Evolutionary conservation across 2,329 filamentous ascomycete genomes (phyloP).

Genomic region (Colletotrichum magnum): DNA sequence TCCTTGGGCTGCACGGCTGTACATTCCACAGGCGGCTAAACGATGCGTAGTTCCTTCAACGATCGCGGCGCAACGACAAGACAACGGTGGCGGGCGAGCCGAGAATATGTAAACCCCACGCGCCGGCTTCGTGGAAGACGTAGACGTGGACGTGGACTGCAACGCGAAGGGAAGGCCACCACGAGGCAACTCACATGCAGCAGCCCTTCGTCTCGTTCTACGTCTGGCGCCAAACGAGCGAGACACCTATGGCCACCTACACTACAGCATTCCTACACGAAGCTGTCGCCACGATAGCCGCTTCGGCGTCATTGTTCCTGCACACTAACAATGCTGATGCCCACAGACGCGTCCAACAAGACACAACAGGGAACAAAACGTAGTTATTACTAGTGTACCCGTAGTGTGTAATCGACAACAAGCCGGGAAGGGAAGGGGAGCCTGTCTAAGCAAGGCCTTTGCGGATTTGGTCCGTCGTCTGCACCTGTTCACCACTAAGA

Average conservation of each 20-base stretch:
- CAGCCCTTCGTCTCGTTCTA: neutral
- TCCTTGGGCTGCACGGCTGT: too few relatives aligned
- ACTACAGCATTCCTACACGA: slow-evolving; percentile 18
- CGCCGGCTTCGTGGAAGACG: slow-evolving; percentile 10
- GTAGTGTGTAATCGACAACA: too few relatives aligned
- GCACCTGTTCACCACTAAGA: slow-evolving; percentile 8
- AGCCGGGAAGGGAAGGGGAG: too few relatives aligned
- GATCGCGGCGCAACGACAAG: slow-evolving; percentile 9
- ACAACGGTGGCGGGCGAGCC: neutral
- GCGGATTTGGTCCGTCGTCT: slow-evolving; percentile 12
- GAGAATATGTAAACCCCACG: neutral
- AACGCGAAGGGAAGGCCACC: neutral
- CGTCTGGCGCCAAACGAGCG: neutral
- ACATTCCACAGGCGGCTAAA: too few relatives aligned
- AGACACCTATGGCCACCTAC: too few relatives aligned
- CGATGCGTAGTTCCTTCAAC: neutral
- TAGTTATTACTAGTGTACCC: too few relatives aligned
- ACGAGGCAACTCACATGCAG: slow-evolving; percentile 4
- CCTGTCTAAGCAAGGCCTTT: neutral
- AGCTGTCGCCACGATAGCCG: slow-evolving; percentile 11
- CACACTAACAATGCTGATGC: neutral
- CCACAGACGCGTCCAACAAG: slow-evolving; percentile 18
- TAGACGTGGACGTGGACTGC: neutral
- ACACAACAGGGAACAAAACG: neutral
- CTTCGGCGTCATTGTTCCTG: slow-evolving; percentile 7